Base-by-base conservation (phyloP, 2,329 filamentous ascomycete genomes). In the Alternaria postmessia region DNA sequence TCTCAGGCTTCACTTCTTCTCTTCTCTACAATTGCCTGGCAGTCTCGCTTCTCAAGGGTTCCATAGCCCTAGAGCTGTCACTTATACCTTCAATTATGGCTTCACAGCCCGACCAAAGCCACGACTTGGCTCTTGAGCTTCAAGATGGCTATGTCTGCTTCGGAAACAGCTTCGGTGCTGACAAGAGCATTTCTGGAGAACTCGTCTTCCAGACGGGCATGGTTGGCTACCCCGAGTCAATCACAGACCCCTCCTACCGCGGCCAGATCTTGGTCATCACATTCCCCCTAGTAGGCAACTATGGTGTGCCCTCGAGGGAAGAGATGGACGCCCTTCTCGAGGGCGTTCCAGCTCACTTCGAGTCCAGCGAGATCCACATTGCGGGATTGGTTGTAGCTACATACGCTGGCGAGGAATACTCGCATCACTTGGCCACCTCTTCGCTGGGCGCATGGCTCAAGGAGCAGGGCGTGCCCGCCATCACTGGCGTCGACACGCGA, bases 181-280 rank as follows among this genome's bases (percentile, higher is more conserved):
- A 92, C 76, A 97, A 94, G 87, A 97, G 92, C 83, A 89, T 96
- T 75, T 91, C 94, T 68, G 95, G 95, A 80, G 95, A 99, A 85
- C 86, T 99, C 79, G 95, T 99, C 82, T 99, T 99, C 84, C 94
- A 98, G 86, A 99, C 95, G 59, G 95, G 95, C 81, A 97, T 98
- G 94, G 95, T 98, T 72, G 95, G 95, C 76, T 99, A 99, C 79
- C 94, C 95, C 42, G 95, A 99, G 85, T 96, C 91, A 48, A 86
- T 95, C 72, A 94, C 92, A 62, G 92, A 95, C 77, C 92, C 92
- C 68, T 94, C 92, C 51, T 94, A 95, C 81, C 90, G 91, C 51
- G 92, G 92, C 64, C 94, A 99, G 83, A 97, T 99, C 72, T 87
- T 99, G 71, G 94, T 98, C 80, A 89, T 98, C 75, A 99, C 94